Evolutionary conservation across 1,284 basidiomycete genomes (phyloP), one percentile per base, ranked within the genome.

Genomic region (Leccinum pallidistipes): DNA sequence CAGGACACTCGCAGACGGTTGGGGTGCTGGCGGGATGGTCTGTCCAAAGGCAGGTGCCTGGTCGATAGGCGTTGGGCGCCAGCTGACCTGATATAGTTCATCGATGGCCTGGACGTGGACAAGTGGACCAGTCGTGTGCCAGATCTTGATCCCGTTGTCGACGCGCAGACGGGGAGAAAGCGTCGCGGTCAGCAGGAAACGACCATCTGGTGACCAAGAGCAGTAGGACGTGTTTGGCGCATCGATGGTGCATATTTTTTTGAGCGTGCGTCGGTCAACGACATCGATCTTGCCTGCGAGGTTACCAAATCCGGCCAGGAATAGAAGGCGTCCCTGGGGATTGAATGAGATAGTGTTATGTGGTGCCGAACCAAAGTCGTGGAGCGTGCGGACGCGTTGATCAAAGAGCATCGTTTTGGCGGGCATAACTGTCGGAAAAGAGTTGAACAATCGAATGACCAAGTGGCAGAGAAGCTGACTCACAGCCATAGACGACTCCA

Each of bases 61-160:
- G 31, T 90, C 87, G 8, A 90, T 78, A 45, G 83, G 83, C 1
- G 81, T 82, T 1, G 96, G 95, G 49, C 92, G 80, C 94, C 95
- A 98, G 1, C 85, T 82, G 1, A 87, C 83, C 75, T 95, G 92
- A 75, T 97, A 97, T n/a, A 95, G 81, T 73, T 97, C 94, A 16
- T 96, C 92, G 57, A 86, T 78, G 58, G 79, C 71, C 69, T 95
- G 90, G 9, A 90, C 78, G 65, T 97, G 93, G 36, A 98, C 75
- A 24, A 99, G 84, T 5, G 88, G 82, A 9, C 97, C 96, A 0
- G 88, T 86, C 75, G 92, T 95, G 76, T 98, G 95, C 92, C 92
- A 98, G 63, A 99, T 84, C 78, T 95, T 95, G 76, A 98, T 88
- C 2, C 97, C 95, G 70, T 98, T 98, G 79, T 99, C 97, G 58